phyloP scores from a whole-genome alignment of 2,329 filamentous ascomycete species.

The Botrytis deweyae region DNA sequence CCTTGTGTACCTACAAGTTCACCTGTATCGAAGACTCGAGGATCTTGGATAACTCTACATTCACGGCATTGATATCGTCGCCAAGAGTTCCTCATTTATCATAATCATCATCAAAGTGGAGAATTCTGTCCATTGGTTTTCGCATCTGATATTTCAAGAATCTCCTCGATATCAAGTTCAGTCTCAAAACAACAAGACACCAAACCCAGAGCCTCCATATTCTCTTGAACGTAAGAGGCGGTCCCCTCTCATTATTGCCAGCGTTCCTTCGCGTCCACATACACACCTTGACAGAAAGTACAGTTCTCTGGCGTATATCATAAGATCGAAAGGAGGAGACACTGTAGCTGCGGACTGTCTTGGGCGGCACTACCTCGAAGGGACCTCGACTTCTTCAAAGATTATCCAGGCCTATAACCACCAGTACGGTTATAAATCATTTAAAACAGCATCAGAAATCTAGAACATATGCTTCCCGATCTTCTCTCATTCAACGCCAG shows the following conservation, averaged over 20 bases:
- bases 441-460: background rate
- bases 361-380: background rate
- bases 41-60: background rate
- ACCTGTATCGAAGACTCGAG: constrained; percentile 3
- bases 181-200: background rate
- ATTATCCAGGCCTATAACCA: background rate
- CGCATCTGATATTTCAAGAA: constrained; percentile 12
- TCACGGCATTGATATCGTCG: background rate
- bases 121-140: background rate
- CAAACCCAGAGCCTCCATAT: background rate
- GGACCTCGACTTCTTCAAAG: background rate
- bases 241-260: background rate
- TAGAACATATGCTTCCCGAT: constrained; percentile 14
- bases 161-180: constrained; percentile 4
- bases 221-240: background rate
- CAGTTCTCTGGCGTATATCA: background rate
- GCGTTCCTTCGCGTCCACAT: background rate
- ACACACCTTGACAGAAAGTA: background rate
- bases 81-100: background rate
- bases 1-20: constrained; percentile 13
- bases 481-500: constrained; percentile 5
- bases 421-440: background rate
- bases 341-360: background rate
- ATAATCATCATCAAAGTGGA: constrained; percentile 2
- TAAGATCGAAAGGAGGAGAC: background rate